These are phyloP conservation scores for Skeletonema tropicum DNA, from an alignment of 108 stramenopile species.

Conservation along the genomic window DNA sequence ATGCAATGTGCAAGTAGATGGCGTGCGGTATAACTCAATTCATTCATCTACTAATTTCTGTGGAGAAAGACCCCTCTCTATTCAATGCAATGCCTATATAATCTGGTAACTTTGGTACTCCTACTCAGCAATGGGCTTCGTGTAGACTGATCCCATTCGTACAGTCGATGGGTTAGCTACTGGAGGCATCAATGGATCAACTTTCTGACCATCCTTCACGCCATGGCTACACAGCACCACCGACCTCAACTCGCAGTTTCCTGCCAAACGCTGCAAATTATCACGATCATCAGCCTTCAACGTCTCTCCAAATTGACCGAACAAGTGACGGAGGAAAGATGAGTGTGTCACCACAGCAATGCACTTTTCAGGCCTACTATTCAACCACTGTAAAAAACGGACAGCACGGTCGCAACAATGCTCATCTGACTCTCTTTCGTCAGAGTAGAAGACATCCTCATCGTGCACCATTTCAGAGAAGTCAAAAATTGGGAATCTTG, in stretches of 20 bases:
- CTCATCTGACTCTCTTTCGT: slow-evolving; percentile 37
- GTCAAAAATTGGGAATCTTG: slow-evolving; percentile 35
- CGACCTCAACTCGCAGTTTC: slow-evolving; percentile 47
- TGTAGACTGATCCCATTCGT: no score
- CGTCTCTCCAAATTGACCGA: slow-evolving; percentile 41
- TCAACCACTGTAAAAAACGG: slow-evolving; percentile 45
- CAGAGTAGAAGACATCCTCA: slow-evolving; percentile 45
- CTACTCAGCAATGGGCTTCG: no score
- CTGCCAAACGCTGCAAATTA: slow-evolving; percentile 41
- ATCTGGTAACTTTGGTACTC: no score
- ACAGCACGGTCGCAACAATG: slow-evolving; percentile 23
- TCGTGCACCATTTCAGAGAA: slow-evolving; percentile 38
- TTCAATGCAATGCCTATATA: not conserved
- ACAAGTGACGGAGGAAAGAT: slow-evolving; percentile 50
- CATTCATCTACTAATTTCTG: not conserved
- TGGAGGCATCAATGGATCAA: no score
- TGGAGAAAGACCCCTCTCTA: not conserved
- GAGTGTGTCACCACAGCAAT: slow-evolving; percentile 58
- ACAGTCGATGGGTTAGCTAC: no score
- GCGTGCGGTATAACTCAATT: not conserved
- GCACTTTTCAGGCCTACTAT: slow-evolving; percentile 34
- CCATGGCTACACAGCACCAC: slow-evolving; percentile 35
- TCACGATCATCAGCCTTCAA: slow-evolving; percentile 24
- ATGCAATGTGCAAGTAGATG: slow-evolving; percentile 55
- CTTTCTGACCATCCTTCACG: slow-evolving; percentile 13